Conservation (phyloP, 176 grass and related monocot species). For the Avena eriantha region DNA sequence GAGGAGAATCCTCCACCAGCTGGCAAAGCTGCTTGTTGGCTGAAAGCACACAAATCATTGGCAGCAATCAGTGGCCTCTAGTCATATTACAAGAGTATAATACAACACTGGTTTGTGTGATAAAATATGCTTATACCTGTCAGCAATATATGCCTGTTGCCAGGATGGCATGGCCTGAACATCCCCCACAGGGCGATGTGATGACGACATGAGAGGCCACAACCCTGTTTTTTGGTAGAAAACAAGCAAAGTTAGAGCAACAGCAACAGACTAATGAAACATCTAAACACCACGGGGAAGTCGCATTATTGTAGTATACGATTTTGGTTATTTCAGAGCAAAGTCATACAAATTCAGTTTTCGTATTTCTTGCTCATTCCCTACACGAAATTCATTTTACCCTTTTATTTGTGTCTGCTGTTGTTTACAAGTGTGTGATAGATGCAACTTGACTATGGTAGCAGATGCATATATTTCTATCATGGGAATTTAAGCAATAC, state of each 20-base stretch:
- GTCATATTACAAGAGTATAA: not conserved
- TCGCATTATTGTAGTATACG: not conserved
- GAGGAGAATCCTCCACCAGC: constrained; percentile 46
- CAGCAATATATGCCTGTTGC: constrained; percentile 49
- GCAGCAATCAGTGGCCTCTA: not conserved
- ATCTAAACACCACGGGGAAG: not conserved
- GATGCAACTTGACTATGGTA: not conserved
- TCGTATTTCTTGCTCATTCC: not conserved
- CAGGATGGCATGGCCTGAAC: constrained; percentile 55
- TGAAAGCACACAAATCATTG: constrained; percentile 21
- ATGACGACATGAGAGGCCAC: constrained; percentile 67
- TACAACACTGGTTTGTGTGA: too few species aligned
- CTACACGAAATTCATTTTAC: not conserved
- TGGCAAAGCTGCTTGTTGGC: constrained; percentile 60
- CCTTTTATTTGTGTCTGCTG: too few species aligned
- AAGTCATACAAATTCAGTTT: not conserved
- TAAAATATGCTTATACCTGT: constrained; percentile 40
- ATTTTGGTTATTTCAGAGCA: not conserved
- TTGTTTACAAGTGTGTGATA: not conserved
- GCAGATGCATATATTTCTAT: not conserved
- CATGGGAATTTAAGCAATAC: not conserved
- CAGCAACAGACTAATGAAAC: not conserved
- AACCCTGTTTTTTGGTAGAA: constrained; percentile 47
- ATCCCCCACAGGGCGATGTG: constrained; percentile 51
- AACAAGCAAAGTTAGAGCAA: constrained; percentile 1